Evolutionary conservation across 176 grass and related monocot genomes (phyloP), one percentile per base, ranked within the genome.

Genomic region (Lolium rigidum): DNA sequence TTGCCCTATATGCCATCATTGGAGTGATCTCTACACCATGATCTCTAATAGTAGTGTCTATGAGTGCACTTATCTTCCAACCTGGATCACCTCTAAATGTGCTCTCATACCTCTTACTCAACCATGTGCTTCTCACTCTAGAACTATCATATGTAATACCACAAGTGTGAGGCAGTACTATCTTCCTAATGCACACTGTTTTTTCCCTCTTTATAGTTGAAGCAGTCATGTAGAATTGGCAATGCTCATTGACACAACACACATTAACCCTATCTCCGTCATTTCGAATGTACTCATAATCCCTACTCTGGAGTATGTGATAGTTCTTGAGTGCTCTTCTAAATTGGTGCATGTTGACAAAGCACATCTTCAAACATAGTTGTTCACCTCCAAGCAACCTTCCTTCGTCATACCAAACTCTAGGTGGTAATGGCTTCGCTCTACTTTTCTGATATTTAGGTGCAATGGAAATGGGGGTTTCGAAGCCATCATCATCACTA

Each of bases 1-100:
- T 31, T 65, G 62, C 62, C 62, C 62, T 31, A 65, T 65, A 65
- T 31, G 62, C 25, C 62, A 65, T 65, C 62, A 65, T 65, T 1
- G 24, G 24, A 39, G 38, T 39, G 38, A 39, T 39, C 38, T 39
- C 38, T 2, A 39, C 38, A 28, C 25, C 62, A 35, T 65, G 25
- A 15, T 65, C 24, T 31, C 24, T 65, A 26, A 31, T 35, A 14
- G 25, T 31, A 64, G 22, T 14, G 4, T 64, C 60, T 6, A 28
- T 28, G 10, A 64, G 24, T 64, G 10, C 61, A 28, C 22, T 64
- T 28, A 64, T 28, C 11, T 64, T 64, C 24, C 61, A 64, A 6
- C 21, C 61, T 13, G 61, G 61, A 64, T 64, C 61, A 64, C 24
- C 24, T 28, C 61, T 28, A 2, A 13, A 64, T 25, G 10, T 64